Evolutionary conservation across 1,139 yeast species (phyloP).

Genomic region (Yamadazyma sp.): DNA sequence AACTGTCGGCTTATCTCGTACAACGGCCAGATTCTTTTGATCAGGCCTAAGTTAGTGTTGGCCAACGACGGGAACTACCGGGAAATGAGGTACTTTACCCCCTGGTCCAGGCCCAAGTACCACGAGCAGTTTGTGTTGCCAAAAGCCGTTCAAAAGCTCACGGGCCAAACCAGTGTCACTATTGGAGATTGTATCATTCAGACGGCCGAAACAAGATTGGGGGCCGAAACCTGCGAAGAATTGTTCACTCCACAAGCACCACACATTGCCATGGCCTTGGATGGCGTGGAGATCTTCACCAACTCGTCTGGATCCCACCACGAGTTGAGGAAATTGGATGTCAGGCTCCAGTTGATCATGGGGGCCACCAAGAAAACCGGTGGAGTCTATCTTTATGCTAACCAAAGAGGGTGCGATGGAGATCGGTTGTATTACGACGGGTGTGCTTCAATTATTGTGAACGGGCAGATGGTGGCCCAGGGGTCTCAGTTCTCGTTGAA

Average conservation of each 20-base stretch:
- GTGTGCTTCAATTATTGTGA: slow-evolving; percentile 88
- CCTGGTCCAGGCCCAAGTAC: slow-evolving; percentile 81
- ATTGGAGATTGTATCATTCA: slow-evolving; percentile 91
- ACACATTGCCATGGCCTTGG: slow-evolving; percentile 85
- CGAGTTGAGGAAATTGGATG: slow-evolving; percentile 84
- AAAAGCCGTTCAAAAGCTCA: slow-evolving; percentile 55
- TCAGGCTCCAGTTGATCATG: slow-evolving; percentile 77
- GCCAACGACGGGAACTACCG: slow-evolving; percentile 98
- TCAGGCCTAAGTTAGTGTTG: slow-evolving; percentile 87
- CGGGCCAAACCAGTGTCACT: slow-evolving; percentile 65
- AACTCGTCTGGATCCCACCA: slow-evolving; percentile 97
- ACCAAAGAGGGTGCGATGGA: slow-evolving; percentile 98
- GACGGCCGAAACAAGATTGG: slow-evolving; percentile 82
- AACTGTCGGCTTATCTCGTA: slow-evolving; percentile 85
- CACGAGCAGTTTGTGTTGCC: slow-evolving; percentile 78
- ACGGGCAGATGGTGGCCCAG: slow-evolving; percentile 89
- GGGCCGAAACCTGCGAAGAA: slow-evolving; percentile 97
- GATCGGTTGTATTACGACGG: slow-evolving; percentile 97
- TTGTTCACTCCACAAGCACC: slow-evolving; percentile 95
- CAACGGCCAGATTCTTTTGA: slow-evolving; percentile 75
- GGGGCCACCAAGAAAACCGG: slow-evolving; percentile 97
- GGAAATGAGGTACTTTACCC: slow-evolving; percentile 95
- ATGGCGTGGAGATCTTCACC: slow-evolving; percentile 94
- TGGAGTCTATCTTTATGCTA: slow-evolving; percentile 89
- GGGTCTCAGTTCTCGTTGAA: slow-evolving; percentile 84